Conservation (phyloP, 495 filamentous ascomycete genomes). For the Apodospora peruviana region DNA sequence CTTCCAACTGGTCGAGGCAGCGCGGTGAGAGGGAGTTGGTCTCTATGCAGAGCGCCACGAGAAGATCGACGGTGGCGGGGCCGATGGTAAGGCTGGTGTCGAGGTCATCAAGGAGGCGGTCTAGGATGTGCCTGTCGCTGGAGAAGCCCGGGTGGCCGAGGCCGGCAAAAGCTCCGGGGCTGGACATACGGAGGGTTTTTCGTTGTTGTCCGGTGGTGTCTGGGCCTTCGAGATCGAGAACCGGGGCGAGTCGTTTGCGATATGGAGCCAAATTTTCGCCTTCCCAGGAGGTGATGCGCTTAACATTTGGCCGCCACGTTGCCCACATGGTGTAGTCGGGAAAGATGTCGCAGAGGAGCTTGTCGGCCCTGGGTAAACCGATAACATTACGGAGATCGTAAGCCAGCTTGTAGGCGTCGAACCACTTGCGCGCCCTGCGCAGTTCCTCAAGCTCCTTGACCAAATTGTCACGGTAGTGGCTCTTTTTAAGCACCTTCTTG, state of each 20-base stretch:
- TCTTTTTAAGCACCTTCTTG: slow-evolving; percentile 3
- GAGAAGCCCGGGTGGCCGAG: neutral
- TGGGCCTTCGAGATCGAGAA: slow-evolving; percentile 14
- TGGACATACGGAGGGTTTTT: slow-evolving; percentile 8
- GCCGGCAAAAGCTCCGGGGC: slow-evolving; percentile 4
- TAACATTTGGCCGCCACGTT: slow-evolving; percentile 6
- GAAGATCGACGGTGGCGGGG: slow-evolving; percentile 1
- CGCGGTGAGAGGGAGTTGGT: neutral
- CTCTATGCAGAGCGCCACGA: slow-evolving; percentile 9
- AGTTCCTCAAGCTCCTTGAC: neutral
- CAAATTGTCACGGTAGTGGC: slow-evolving; percentile 10
- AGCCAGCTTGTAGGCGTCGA: slow-evolving; percentile 12
- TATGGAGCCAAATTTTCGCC: neutral
- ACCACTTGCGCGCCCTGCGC: slow-evolving; percentile 2
- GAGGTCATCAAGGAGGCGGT: slow-evolving; percentile 9
- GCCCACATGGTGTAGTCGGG: slow-evolving; percentile 15
- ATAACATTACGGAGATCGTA: slow-evolving; percentile 3
- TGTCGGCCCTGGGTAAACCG: slow-evolving; percentile 5
- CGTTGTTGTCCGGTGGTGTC: slow-evolving; percentile 12
- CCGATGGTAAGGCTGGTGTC: slow-evolving; percentile 6
- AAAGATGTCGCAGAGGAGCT: slow-evolving; percentile 9
- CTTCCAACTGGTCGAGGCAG: slow-evolving; percentile 6
- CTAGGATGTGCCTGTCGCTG: slow-evolving; percentile 7
- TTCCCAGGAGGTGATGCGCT: slow-evolving; percentile 11
- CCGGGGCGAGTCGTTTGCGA: neutral